phyloP scores from a whole-genome alignment of 805 yeast species.

The Ogataea methanolica region DNA sequence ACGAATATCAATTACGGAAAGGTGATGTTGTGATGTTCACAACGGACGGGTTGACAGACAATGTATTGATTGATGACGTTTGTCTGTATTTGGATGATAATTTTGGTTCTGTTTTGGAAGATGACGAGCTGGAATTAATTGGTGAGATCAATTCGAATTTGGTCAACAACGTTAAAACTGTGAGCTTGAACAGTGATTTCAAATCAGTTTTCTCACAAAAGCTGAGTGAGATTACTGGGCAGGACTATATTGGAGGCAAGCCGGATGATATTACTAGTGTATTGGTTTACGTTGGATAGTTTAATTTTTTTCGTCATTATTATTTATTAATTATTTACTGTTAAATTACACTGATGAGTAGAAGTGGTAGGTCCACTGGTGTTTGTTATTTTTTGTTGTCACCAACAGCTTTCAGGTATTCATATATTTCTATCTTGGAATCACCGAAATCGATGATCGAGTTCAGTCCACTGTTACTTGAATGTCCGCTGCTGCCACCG shows the following conservation, averaged over 20 bases:
- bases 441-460: constrained; percentile 1
- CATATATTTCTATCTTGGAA: neutral
- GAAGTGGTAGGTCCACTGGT: neutral
- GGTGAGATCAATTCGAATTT: constrained; percentile 46
- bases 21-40: constrained; percentile 81
- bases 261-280: constrained; percentile 92
- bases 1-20: constrained; percentile 57
- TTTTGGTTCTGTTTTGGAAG: constrained; percentile 23
- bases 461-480: neutral
- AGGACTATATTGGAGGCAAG: constrained; percentile 82
- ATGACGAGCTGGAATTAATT: constrained; percentile 27
- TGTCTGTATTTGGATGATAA: constrained; percentile 61
- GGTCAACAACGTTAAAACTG: constrained; percentile 59
- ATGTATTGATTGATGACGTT: constrained; percentile 68
- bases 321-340: neutral
- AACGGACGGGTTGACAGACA: constrained; percentile 93
- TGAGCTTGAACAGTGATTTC: constrained; percentile 67
- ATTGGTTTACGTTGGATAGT: constrained; percentile 52
- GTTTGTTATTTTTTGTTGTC: neutral
- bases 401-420: neutral
- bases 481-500: neutral
- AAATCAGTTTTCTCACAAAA: constrained; percentile 87
- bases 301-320: neutral
- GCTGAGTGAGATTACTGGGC: constrained; percentile 59
- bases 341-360: neutral